Conservation (phyloP, 768 basidiomycete species). For the Podaxis pistillaris region DNA sequence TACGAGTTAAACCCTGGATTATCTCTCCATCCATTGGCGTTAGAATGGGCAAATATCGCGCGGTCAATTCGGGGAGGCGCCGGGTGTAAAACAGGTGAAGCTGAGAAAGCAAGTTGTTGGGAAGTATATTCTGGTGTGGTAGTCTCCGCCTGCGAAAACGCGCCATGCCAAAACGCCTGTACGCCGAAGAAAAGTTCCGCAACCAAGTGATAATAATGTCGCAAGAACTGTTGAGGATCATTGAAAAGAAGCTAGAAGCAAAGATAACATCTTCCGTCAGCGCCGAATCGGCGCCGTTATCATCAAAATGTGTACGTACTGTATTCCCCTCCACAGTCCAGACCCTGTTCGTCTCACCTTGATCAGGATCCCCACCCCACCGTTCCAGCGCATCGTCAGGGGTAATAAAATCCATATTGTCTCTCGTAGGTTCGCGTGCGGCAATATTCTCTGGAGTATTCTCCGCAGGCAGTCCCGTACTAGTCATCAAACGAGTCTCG, state of each 20-base stretch:
- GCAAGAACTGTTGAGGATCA: constrained; percentile 75
- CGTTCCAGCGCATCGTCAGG: constrained; percentile 55
- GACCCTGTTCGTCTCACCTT: constrained; percentile 28
- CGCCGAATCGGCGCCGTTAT: neutral
- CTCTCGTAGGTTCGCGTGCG: constrained; percentile 61
- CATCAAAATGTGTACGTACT: constrained; percentile 30
- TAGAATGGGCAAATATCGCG: constrained; percentile 66
- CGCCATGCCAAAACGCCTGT: constrained; percentile 73
- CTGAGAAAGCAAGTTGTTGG: constrained; percentile 7
- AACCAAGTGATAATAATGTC: constrained; percentile 86
- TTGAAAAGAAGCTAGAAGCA: constrained; percentile 51
- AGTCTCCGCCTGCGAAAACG: constrained; percentile 29
- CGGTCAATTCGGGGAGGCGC: constrained; percentile 59
- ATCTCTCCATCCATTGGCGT: constrained; percentile 70
- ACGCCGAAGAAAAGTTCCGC: constrained; percentile 78
- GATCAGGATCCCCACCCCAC: constrained; percentile 50
- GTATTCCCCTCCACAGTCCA: constrained; percentile 74
- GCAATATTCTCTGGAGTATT: constrained; percentile 65
- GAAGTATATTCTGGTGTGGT: constrained; percentile 4
- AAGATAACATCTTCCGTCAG: neutral
- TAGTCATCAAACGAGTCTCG: constrained; percentile 60
- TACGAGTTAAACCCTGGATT: constrained; percentile 73
- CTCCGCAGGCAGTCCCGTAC: constrained; percentile 57
- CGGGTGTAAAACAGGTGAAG: constrained; percentile 22
- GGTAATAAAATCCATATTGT: constrained; percentile 61